Evolutionary conservation across 164 flowering plant genomes (phyloP).

Genomic region (Platanus orientalis): DNA sequence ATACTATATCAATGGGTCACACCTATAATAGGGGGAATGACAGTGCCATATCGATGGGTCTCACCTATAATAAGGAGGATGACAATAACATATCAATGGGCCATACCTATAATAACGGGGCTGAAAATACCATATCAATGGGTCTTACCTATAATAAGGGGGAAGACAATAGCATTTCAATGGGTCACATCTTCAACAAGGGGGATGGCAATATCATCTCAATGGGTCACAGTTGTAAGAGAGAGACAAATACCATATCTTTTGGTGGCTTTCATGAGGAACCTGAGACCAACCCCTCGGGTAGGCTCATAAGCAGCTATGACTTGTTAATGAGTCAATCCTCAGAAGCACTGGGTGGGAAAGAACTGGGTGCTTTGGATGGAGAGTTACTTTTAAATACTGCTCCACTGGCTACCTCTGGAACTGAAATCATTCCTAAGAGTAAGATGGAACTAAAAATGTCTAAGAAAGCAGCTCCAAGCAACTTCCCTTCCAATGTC

Average conservation of each 20-base stretch:
- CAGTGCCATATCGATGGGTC: constrained; percentile 13
- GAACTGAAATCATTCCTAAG: constrained; percentile 22
- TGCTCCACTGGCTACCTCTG: constrained; percentile 16
- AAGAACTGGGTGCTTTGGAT: constrained; percentile 25
- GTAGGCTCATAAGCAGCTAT: no score
- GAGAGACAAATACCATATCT: constrained; percentile 12
- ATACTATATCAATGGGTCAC: constrained; percentile 19
- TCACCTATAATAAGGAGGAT: constrained; percentile 21
- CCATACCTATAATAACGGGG: no score
- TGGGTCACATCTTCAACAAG: constrained; percentile 9
- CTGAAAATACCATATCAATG: constrained; percentile 22
- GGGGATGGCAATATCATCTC: constrained; percentile 20
- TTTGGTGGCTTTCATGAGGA: constrained; percentile 13
- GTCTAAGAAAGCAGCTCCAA: constrained; percentile 48
- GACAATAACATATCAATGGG: no score
- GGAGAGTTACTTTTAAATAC: constrained; percentile 8
- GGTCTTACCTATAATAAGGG: constrained; percentile 29
- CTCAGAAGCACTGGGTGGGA: constrained; percentile 21
- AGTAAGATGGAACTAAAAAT: constrained; percentile 35
- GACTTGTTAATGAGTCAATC: no score
- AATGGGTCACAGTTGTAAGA: constrained; percentile 18
- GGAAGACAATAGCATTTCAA: constrained; percentile 12
- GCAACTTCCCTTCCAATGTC: constrained; percentile 64
- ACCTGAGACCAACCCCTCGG: constrained; percentile 20
- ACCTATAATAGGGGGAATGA: constrained; percentile 13